Conservation (phyloP, 2,329 filamentous ascomycete genomes). For the Thermothelomyces thermophilus region DNA sequence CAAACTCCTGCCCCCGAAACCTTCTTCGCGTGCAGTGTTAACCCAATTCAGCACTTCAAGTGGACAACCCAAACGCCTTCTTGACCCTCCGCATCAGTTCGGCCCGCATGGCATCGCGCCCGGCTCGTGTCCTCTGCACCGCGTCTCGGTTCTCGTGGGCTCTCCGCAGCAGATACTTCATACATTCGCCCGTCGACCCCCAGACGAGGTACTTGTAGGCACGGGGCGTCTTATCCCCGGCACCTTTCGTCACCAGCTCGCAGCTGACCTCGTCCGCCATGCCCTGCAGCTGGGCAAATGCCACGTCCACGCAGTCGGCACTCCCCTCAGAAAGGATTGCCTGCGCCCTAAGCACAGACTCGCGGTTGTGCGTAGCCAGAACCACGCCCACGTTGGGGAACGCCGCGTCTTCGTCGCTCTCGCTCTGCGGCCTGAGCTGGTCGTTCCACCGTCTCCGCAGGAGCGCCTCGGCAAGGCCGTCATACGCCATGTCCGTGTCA, state of each 20-base stretch:
- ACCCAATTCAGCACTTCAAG: slow-evolving; percentile 5
- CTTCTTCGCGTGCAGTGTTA: background rate
- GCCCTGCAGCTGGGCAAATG: slow-evolving; percentile 79
- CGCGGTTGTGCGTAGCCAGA: slow-evolving; percentile 76
- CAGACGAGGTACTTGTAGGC: slow-evolving; percentile 64
- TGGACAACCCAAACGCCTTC: slow-evolving; percentile 33
- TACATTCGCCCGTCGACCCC: slow-evolving; percentile 70
- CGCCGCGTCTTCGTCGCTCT: slow-evolving; percentile 21
- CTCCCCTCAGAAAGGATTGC: slow-evolving; percentile 42
- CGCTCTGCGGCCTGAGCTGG: slow-evolving; percentile 40
- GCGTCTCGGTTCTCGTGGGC: slow-evolving; percentile 71
- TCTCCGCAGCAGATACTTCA: slow-evolving; percentile 71
- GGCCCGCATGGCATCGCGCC: slow-evolving; percentile 54
- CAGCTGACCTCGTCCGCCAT: slow-evolving; percentile 93
- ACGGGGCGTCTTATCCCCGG: slow-evolving; percentile 21
- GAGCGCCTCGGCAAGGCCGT: slow-evolving; percentile 61
- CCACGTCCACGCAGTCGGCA: slow-evolving; percentile 34
- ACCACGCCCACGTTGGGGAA: slow-evolving; percentile 60
- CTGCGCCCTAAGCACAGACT: slow-evolving; percentile 56
- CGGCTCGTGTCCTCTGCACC: slow-evolving; percentile 54
- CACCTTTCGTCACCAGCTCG: slow-evolving; percentile 40
- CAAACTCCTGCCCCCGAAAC: background rate
- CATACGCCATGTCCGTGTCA: slow-evolving; percentile 65
- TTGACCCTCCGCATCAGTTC: slow-evolving; percentile 54
- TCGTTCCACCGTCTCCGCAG: slow-evolving; percentile 57